phyloP scores from a whole-genome alignment of 225 moss, liverwort and hornwort genomes.

The Ulota crispa region DNA sequence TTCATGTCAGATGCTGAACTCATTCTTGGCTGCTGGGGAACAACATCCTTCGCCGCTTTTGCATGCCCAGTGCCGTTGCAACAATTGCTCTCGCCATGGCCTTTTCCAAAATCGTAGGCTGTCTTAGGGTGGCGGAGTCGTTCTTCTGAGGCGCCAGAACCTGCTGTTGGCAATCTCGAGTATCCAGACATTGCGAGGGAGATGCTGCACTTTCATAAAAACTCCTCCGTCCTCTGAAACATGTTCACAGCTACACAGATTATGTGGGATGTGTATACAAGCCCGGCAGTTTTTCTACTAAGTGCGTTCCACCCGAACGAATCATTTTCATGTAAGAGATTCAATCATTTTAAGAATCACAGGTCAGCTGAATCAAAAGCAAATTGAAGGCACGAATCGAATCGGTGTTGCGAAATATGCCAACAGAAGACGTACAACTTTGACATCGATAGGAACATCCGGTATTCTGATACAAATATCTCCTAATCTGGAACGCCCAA shows the following conservation, averaged over 20 bases:
- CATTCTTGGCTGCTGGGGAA: slow-evolving; percentile 28
- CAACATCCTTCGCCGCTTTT: not conserved
- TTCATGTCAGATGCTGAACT: slow-evolving; percentile 26
- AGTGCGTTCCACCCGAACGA: not conserved
- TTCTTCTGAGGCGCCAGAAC: slow-evolving; percentile 14
- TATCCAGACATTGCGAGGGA: slow-evolving; percentile 41
- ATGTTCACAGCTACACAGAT: slow-evolving; percentile 9
- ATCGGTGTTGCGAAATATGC: not conserved
- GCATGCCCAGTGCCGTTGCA: not conserved
- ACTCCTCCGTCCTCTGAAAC: slow-evolving; percentile 7
- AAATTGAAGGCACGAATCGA: not conserved
- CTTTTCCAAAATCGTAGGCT: slow-evolving; percentile 9
- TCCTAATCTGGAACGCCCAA: not conserved
- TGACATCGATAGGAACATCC: not conserved
- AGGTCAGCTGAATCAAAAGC: not conserved
- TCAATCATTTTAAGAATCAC: not conserved
- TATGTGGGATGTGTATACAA: not conserved
- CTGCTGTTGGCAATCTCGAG: slow-evolving; percentile 15
- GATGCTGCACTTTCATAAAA: slow-evolving; percentile 5
- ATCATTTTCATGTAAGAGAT: not conserved
- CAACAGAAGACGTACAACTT: not conserved
- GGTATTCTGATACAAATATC: not conserved
- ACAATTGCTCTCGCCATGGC: slow-evolving; percentile 1
- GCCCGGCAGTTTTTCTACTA: not conserved
- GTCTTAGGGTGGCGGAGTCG: not conserved